Evolutionary conservation across 176 grass and related monocot species (phyloP).

Genomic region (Phragmites australis): DNA sequence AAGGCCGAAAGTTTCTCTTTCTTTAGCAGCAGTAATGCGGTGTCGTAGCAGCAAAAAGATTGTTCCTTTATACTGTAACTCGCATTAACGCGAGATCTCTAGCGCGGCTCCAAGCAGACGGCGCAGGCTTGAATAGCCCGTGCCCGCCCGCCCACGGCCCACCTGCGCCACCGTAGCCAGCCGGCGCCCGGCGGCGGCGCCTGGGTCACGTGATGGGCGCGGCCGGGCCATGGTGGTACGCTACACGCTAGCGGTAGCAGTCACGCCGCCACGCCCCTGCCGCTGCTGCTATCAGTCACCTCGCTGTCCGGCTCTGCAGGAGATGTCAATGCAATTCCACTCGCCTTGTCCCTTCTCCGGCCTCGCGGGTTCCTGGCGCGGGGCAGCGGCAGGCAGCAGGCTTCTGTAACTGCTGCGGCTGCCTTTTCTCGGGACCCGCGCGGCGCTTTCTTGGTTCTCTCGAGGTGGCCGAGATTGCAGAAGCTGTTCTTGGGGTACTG

Average conservation of each 20-base stretch:
- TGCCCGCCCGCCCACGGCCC: neutral
- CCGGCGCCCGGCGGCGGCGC: neutral
- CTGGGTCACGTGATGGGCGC: neutral
- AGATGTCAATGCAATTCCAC: neutral
- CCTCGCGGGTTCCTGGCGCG: neutral
- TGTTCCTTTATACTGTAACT: neutral
- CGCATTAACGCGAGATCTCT: slow-evolving; percentile 24
- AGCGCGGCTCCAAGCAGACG: neutral
- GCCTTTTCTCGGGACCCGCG: slow-evolving; percentile 8
- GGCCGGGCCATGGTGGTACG: neutral
- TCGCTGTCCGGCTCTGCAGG: neutral
- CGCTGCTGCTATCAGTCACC: neutral
- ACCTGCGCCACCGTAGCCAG: neutral
- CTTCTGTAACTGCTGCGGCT: neutral
- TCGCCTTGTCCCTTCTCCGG: neutral
- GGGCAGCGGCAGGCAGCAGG: no score
- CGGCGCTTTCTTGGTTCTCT: neutral
- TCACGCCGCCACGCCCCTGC: neutral
- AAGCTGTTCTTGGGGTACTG: neutral
- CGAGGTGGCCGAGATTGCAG: neutral
- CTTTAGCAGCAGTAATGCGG: neutral
- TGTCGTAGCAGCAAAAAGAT: slow-evolving; percentile 4
- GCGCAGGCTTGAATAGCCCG: slow-evolving; percentile 21
- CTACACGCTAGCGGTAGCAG: no score
- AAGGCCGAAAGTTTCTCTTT: neutral